Percentiles rank a stretch among this genome's conserved stretches.
Conservation (phyloP, 2,329 filamentous ascomycete species). For the Monilinia fructigena region DNA sequence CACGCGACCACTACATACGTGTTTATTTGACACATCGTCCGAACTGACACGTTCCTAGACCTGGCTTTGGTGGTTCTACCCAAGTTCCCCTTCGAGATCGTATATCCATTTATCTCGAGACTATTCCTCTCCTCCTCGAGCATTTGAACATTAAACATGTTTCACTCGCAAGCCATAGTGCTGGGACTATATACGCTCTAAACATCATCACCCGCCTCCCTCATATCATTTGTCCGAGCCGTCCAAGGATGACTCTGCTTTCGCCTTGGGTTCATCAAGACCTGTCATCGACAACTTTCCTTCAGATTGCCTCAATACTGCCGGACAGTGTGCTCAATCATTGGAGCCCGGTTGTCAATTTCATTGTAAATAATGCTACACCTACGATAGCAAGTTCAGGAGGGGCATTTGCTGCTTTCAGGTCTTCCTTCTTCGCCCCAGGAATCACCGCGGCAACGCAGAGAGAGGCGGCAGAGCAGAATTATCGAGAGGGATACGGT, state of each 20-base stretch:
- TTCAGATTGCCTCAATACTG: constrained; percentile 27
- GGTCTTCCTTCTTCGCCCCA: constrained; percentile 22
- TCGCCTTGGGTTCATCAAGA: constrained; percentile 45
- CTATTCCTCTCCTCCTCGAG: constrained; percentile 43
- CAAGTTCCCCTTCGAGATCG: constrained; percentile 42
- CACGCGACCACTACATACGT: background rate
- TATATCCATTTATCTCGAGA: constrained; percentile 44
- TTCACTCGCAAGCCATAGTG: constrained; percentile 43
- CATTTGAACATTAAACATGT: constrained; percentile 42
- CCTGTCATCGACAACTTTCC: constrained; percentile 23
- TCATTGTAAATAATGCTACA: constrained; percentile 39
- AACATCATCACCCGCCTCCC: constrained; percentile 43
- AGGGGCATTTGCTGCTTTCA: constrained; percentile 22
- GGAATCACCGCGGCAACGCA: constrained; percentile 2
- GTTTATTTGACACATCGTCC: background rate
- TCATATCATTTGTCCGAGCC: constrained; percentile 37
- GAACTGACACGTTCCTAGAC: constrained; percentile 37
- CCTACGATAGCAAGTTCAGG: constrained; percentile 34
- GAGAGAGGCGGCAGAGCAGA: constrained; percentile 25
- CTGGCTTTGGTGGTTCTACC: constrained; percentile 47
- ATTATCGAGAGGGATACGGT: constrained; percentile 28
- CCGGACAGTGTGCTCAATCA: constrained; percentile 37
- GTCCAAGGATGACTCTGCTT: constrained; percentile 30
- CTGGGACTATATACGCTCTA: constrained; percentile 46
- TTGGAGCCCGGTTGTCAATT: constrained; percentile 38